Evolutionary conservation across 2,329 filamentous ascomycete genomes (phyloP).

Genomic region (Penicillium rolfsii): DNA sequence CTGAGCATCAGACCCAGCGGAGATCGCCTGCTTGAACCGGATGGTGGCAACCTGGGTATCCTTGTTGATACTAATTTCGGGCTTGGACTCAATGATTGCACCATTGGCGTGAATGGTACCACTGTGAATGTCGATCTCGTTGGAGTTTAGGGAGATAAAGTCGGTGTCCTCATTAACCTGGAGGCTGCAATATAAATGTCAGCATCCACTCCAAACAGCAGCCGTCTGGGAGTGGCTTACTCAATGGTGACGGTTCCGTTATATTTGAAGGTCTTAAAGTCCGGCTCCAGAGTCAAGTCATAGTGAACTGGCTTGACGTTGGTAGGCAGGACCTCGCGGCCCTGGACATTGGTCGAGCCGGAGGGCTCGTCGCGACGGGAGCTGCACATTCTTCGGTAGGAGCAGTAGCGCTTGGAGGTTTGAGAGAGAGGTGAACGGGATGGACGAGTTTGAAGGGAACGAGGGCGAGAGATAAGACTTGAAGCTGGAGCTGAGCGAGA

Average conservation of each 20-base stretch:
- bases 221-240: slow-evolving; percentile 45
- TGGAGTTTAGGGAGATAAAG: slow-evolving; percentile 83
- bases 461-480: slow-evolving; percentile 26
- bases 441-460: slow-evolving; percentile 32
- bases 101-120: slow-evolving; percentile 67
- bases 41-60: slow-evolving; percentile 81
- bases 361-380: slow-evolving; percentile 61
- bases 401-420: slow-evolving; percentile 64
- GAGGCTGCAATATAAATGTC: slow-evolving; percentile 53
- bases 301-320: slow-evolving; percentile 94
- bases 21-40: slow-evolving; percentile 72
- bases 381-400: slow-evolving; percentile 76
- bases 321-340: slow-evolving; percentile 82
- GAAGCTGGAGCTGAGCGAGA: slow-evolving; percentile 28
- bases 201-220: not conserved
- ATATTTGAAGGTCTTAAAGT: slow-evolving; percentile 86
- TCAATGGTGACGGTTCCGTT: slow-evolving; percentile 84
- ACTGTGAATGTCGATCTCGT: slow-evolving; percentile 81
- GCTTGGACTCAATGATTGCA: slow-evolving; percentile 61
- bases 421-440: slow-evolving; percentile 35
- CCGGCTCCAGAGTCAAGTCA: slow-evolving; percentile 85
- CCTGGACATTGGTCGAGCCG: slow-evolving; percentile 63
- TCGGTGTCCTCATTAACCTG: slow-evolving; percentile 83
- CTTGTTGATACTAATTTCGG: slow-evolving; percentile 72
- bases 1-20: slow-evolving; percentile 75